Percentiles rank a stretch among this genome's conserved stretches.
phyloP scores from a whole-genome alignment of 2,329 filamentous ascomycete species.

The Blastomyces parvus region DNA sequence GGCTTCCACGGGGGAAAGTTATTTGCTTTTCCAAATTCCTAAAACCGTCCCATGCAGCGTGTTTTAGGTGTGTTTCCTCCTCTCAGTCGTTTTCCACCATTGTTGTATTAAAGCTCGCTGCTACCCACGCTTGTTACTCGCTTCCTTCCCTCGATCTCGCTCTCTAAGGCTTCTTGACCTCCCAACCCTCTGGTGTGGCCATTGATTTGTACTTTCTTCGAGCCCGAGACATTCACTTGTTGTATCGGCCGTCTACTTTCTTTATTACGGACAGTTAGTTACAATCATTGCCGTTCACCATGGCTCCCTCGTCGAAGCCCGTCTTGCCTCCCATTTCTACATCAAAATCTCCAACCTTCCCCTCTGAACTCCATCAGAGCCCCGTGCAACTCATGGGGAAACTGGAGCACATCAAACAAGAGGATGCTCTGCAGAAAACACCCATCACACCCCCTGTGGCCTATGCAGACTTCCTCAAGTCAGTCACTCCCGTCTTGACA shows the following conservation, averaged over 20 bases:
- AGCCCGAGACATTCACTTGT: slow-evolving; percentile 10
- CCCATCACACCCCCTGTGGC: slow-evolving; percentile 84
- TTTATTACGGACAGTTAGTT: neutral
- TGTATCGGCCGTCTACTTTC: neutral
- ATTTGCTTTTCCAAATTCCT: neutral
- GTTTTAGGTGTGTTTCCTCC: neutral
- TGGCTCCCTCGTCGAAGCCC: slow-evolving; percentile 23
- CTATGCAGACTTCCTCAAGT: slow-evolving; percentile 88
- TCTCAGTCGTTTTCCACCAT: neutral
- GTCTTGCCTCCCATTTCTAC: slow-evolving; percentile 36
- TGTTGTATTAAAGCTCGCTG: slow-evolving; percentile 3
- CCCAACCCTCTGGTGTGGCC: slow-evolving; percentile 5
- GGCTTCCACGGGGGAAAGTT: neutral
- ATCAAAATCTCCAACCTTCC: slow-evolving; percentile 37
- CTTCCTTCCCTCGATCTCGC: neutral
- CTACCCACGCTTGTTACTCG: neutral
- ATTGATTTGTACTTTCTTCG: slow-evolving; percentile 5
- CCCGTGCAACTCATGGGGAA: slow-evolving; percentile 36
- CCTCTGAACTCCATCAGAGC: slow-evolving; percentile 53
- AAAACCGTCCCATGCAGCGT: neutral
- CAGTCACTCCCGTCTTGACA: slow-evolving; percentile 60
- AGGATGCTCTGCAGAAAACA: slow-evolving; percentile 56
- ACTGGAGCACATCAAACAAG: slow-evolving; percentile 58
- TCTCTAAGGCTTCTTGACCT: slow-evolving; percentile 7
- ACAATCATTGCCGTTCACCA: slow-evolving; percentile 5